Evolutionary conservation across 129 eudicot genomes (phyloP).

Genomic region (Lonicera japonica): DNA sequence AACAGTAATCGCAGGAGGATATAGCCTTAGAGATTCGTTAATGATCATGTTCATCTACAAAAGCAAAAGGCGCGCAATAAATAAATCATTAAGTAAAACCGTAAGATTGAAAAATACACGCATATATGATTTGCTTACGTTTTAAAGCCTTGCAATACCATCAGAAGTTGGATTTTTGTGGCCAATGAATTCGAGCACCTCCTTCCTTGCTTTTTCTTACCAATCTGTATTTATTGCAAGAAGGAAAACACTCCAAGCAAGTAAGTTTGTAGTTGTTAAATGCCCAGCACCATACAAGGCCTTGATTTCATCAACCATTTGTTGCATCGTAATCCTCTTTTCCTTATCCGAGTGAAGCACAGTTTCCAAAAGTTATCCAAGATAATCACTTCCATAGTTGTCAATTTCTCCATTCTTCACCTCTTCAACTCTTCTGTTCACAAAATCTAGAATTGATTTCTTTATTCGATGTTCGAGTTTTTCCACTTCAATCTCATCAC

Average conservation of each 20-base stretch:
- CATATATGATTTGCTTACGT: constrained; percentile 27
- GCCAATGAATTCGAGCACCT: constrained; percentile 36
- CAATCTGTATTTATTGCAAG: constrained; percentile 57
- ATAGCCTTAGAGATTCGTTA: constrained; percentile 53
- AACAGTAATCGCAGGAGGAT: constrained; percentile 40
- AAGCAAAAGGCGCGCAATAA: not conserved
- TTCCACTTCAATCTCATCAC: constrained; percentile 58
- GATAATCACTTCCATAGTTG: constrained; percentile 39
- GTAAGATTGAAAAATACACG: not conserved
- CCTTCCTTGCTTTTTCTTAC: constrained; percentile 62
- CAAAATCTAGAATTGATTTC: constrained; percentile 39
- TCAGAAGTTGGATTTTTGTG: constrained; percentile 40
- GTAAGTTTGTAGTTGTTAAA: constrained; percentile 44
- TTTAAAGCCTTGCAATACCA: constrained; percentile 54
- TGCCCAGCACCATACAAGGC: constrained; percentile 58
- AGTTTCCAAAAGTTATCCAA: constrained; percentile 50
- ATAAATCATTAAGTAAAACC: too few species aligned
- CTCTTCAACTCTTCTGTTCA: constrained; percentile 25
- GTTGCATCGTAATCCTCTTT: constrained; percentile 42
- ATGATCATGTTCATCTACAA: constrained; percentile 63
- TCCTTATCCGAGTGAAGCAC: constrained; percentile 21
- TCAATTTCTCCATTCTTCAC: constrained; percentile 9
- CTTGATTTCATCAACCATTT: constrained; percentile 66
- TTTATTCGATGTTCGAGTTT: constrained; percentile 47
- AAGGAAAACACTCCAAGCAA: constrained; percentile 48